Evolutionary conservation across 129 eudicot genomes (phyloP), one percentile per base, ranked within the genome.

Genomic region (Cynara cardunculus): DNA sequence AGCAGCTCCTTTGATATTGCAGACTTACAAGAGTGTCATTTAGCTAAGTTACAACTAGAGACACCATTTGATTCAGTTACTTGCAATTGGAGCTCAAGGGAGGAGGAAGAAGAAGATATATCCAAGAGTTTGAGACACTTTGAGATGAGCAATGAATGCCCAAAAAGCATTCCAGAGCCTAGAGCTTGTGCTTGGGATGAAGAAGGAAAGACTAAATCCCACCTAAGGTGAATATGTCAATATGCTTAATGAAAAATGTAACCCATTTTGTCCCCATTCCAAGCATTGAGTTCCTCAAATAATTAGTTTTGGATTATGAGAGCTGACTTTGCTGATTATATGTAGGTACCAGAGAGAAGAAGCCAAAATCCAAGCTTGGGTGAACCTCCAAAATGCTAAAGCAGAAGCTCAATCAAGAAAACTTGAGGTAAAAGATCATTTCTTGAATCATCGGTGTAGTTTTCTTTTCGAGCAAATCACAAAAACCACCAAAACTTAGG

Each of bases 361-460:
- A 87, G 94, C 98, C 5, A 93, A 88, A 67, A 89, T 91, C 72
- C 90, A 93, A 86, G 98, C 98, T 81, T 93, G 98, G 97, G 89
- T 93, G 71, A 85, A 91, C 79, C 94, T 93, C 39, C 97, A 93
- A 82, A 91, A 85, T 76, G 98, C 98, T 25, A 91, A 93, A 88
- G 94, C 94, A 27, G 98, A 93, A 93, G 97, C 98, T 85, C 90
- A 93, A 78, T 88, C 94, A 41, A 91, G 88, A 87, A 93, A 91
- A 77, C 98, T 93, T 26, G 98, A 93, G 98, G 96, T 93, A 84
- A 32, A 56, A n/a, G 24, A 49, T 49, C 31, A 4, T 21, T 35
- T 21, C 65, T 56, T 46, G 19, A 46, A 46, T 46, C 61, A 46
- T 14, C 19, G 19, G 5, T 14, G 61, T 46, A 46, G 61, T 14